Conservation (phyloP, 768 basidiomycete species). For the Naganishia friedmannii region DNA sequence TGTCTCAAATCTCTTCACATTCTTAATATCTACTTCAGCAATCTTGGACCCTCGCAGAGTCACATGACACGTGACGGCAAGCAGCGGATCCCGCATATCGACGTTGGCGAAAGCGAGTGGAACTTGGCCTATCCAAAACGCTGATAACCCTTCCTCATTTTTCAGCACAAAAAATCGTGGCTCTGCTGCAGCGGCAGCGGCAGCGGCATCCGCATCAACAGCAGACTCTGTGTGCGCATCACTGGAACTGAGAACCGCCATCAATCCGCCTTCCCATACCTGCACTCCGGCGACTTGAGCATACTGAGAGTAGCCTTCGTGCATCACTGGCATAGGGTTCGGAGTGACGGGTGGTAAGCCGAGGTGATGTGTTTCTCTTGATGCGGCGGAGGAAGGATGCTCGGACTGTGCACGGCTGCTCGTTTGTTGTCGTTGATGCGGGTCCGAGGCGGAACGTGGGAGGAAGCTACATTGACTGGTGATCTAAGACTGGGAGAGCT, state of each 20-base stretch:
- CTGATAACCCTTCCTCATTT: background rate
- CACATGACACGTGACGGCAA: conserved; percentile 25
- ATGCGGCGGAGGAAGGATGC: conserved; percentile 20
- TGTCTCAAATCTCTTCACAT: background rate
- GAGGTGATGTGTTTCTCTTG: conserved; percentile 13
- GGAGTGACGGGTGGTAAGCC: conserved; percentile 24
- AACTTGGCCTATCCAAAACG: conserved; percentile 22
- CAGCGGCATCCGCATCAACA: background rate
- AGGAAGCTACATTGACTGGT: conserved; percentile 26
- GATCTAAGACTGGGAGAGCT: background rate
- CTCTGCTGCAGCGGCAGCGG: background rate
- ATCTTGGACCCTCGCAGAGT: conserved; percentile 23
- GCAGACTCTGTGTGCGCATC: background rate
- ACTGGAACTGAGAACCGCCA: background rate
- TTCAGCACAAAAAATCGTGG: conserved; percentile 1
- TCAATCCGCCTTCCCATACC: conserved; percentile 25
- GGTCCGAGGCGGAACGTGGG: conserved; percentile 2
- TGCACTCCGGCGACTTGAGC: conserved; percentile 18
- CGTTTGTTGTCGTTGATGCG: background rate
- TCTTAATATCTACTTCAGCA: background rate
- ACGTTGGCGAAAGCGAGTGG: conserved; percentile 25
- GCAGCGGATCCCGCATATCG: conserved; percentile 24
- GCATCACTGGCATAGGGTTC: conserved; percentile 23
- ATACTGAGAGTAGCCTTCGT: conserved; percentile 7
- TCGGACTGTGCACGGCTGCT: background rate